phyloP scores from a whole-genome alignment of 352 stramenopile species.

The Globisporangium emineosum region DNA sequence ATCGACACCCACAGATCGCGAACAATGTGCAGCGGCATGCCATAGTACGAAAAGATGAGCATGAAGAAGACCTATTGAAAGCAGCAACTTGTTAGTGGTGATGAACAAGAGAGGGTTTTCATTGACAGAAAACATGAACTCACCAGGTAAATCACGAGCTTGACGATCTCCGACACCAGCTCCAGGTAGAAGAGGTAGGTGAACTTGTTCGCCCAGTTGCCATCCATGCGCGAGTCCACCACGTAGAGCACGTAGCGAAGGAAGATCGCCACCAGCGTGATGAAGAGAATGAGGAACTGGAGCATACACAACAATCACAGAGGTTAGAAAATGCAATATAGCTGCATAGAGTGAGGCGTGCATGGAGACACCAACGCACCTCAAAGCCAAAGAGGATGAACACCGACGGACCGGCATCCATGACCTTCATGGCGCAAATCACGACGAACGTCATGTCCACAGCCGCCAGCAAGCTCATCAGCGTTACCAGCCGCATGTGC shows the following conservation, averaged over 20 bases:
- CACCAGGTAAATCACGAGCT: constrained; percentile 96
- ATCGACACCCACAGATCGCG: constrained; percentile 95
- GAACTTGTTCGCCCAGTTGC: constrained; percentile 88
- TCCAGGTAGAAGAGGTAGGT: constrained; percentile 95
- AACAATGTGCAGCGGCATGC: constrained; percentile 97
- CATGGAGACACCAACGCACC: constrained; percentile 21
- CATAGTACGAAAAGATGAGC: constrained; percentile 97
- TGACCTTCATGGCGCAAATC: constrained; percentile 78
- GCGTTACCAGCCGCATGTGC: constrained; percentile 85
- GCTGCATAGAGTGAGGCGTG: too few species aligned
- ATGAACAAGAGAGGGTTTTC: neutral
- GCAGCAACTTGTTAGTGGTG: neutral
- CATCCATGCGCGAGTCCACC: constrained; percentile 89
- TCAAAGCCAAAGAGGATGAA: constrained; percentile 98
- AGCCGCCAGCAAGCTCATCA: constrained; percentile 84
- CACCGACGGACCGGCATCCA: constrained; percentile 87
- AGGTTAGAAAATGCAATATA: too few species aligned
- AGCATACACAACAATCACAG: neutral
- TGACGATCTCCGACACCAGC: constrained; percentile 93
- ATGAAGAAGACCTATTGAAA: constrained; percentile 91
- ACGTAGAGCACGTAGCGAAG: constrained; percentile 92
- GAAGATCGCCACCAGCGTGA: constrained; percentile 90
- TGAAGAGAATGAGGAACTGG: constrained; percentile 91
- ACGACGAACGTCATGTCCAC: constrained; percentile 90
- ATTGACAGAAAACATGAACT: neutral